Evolutionary conservation across 2,329 filamentous ascomycete species (phyloP).

Genomic region (Monosporascus cannonballus): DNA sequence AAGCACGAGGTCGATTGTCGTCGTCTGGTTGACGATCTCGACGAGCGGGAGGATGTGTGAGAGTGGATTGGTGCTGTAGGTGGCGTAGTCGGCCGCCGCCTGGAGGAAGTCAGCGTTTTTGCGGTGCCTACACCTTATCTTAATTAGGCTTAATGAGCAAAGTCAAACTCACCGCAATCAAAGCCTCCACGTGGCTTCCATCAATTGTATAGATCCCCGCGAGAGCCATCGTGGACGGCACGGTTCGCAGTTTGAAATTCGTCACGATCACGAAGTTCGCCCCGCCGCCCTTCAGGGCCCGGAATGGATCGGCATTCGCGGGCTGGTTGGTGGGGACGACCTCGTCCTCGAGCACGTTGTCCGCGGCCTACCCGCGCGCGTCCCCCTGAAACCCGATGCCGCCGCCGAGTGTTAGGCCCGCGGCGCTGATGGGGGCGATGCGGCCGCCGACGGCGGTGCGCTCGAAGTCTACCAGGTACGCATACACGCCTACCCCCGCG

Average conservation of each 20-base stretch:
- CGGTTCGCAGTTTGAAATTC: slow-evolving; percentile 20
- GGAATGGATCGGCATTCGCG: slow-evolving; percentile 38
- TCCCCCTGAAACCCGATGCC: slow-evolving; percentile 40
- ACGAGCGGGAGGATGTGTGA: slow-evolving; percentile 17
- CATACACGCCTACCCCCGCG: slow-evolving; percentile 28
- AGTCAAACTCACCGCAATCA: slow-evolving; percentile 9
- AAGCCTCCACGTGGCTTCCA: slow-evolving; percentile 10
- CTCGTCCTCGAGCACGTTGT: slow-evolving; percentile 38
- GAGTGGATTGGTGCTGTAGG: slow-evolving; percentile 15
- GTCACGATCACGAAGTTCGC: slow-evolving; percentile 45
- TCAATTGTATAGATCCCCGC: slow-evolving; percentile 16
- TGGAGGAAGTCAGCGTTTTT: not conserved
- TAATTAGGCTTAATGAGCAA: too few relatives aligned
- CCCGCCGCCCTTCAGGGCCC: slow-evolving; percentile 44
- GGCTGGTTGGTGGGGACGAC: slow-evolving; percentile 37
- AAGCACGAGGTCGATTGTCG: slow-evolving; percentile 25
- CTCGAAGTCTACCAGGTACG: slow-evolving; percentile 26
- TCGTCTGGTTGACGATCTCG: slow-evolving; percentile 12
- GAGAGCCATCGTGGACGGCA: slow-evolving; percentile 8
- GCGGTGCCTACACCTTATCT: too few relatives aligned
- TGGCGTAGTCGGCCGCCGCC: slow-evolving; percentile 17
- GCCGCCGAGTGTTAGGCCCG: slow-evolving; percentile 41
- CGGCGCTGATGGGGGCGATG: slow-evolving; percentile 31
- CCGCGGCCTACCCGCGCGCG: slow-evolving; percentile 38
- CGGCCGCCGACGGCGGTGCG: slow-evolving; percentile 30